These are phyloP conservation scores for Colletotrichum cordylinicola DNA, from an alignment of 2,329 filamentous ascomycete genomes.

Conservation along the genomic window DNA sequence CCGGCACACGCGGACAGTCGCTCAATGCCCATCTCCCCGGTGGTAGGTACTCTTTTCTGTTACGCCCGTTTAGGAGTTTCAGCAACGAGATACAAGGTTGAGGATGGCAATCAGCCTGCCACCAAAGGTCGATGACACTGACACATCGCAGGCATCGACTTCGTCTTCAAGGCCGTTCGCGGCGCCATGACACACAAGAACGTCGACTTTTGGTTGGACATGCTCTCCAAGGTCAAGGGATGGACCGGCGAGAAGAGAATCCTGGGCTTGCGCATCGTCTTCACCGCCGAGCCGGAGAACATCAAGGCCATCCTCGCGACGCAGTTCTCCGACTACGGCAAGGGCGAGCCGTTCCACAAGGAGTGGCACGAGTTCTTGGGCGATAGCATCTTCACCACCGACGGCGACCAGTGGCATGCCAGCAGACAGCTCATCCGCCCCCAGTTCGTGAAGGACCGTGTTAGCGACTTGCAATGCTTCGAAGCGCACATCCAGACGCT, in stretches of 20 bases:
- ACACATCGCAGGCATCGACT: slow-evolving; percentile 59
- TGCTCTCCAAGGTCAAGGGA: slow-evolving; percentile 49
- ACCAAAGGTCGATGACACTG: not conserved
- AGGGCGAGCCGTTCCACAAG: slow-evolving; percentile 75
- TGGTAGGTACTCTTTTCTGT: slow-evolving; percentile 39
- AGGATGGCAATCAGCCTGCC: not conserved
- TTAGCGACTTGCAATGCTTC: slow-evolving; percentile 82
- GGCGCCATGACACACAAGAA: slow-evolving; percentile 60
- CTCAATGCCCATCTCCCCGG: slow-evolving; percentile 47
- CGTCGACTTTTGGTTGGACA: slow-evolving; percentile 64
- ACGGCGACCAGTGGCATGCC: slow-evolving; percentile 79
- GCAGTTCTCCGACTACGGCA: slow-evolving; percentile 85
- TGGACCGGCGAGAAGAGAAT: slow-evolving; percentile 68
- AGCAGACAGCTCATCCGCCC: slow-evolving; percentile 84
- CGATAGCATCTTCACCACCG: slow-evolving; percentile 80
- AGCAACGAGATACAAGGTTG: not conserved
- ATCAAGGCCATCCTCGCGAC: slow-evolving; percentile 90
- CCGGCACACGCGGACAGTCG: slow-evolving; percentile 44
- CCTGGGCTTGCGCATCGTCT: slow-evolving; percentile 64
- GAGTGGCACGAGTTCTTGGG: slow-evolving; percentile 81
- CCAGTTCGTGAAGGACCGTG: slow-evolving; percentile 84
- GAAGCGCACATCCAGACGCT: slow-evolving; percentile 79
- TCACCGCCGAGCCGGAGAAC: slow-evolving; percentile 87
- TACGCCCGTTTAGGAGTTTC: not conserved
- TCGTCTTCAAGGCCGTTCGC: slow-evolving; percentile 63